A percentile compares a stretch with the other conserved stretches of the same genome.
phyloP scores from a whole-genome alignment of 2,329 filamentous ascomycete species.

The Botrytis elliptica region DNA sequence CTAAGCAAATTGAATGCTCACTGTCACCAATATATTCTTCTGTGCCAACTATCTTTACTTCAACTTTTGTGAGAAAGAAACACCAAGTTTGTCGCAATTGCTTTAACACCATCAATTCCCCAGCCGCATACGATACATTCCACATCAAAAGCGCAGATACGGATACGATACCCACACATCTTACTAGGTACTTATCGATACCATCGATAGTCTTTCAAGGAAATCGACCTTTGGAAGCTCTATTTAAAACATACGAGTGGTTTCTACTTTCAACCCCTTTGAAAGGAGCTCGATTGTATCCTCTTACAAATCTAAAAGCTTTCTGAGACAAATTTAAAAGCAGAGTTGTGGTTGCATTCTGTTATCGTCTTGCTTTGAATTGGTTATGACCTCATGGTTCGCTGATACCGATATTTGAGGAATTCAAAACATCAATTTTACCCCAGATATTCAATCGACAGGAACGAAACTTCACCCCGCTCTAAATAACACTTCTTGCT shows the following conservation, averaged over 20 bases:
- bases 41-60: neutral
- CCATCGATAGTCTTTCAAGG: neutral
- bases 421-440: neutral
- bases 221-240: neutral
- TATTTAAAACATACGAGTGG: neutral
- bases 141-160: neutral
- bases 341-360: neutral
- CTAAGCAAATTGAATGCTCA: neutral
- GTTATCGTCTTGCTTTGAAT: neutral
- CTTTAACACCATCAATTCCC: neutral
- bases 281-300: neutral
- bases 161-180: neutral
- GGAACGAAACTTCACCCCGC: neutral
- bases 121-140: conserved; percentile 8
- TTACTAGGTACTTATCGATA: conserved; percentile 16
- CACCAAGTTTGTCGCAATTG: neutral
- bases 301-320: neutral
- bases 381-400: conserved; percentile 17
- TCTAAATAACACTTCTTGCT: neutral
- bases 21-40: neutral
- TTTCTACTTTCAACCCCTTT: neutral
- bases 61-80: neutral
- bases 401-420: conserved; percentile 5
- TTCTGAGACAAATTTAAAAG: neutral
- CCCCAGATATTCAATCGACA: neutral